Base-by-base conservation (phyloP, 139 green algal species). In the Pycnococcus provasolii region DNA sequence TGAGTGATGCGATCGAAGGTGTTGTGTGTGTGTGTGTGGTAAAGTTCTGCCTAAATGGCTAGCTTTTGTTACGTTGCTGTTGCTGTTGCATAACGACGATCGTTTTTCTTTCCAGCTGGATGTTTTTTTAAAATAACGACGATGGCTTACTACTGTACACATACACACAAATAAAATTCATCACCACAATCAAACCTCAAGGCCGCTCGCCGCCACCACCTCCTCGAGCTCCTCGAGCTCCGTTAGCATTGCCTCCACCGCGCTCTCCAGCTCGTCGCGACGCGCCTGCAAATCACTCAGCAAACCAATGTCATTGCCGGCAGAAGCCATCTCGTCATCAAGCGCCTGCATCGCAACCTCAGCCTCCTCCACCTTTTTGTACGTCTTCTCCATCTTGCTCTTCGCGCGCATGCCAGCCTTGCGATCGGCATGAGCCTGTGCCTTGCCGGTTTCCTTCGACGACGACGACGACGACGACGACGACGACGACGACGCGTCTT, bases 241-340 rank as follows among this genome's bases (percentile, higher is more conserved):
- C 52, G 8, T 42, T n/a, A 45, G 43, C 53, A 63, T 15, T 44
- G 40, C 52, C 40, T 71, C 64, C 41, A 64, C n/a, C 8, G 48
- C 48, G 48, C 53, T 11, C 42, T 62, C 9, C 64, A 50, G 54
- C 53, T 71, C 64, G 48, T 9, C 48, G 48, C 26, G 26, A 26
- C 26, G 26, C 26, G 26, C 26, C 26, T 26, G 26, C 26, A 26
- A 26, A 26, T 26, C 26, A 26, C 26, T 26, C 26, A 26, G 26
- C 26, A 26, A 26, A 26, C 26, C 26, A 26, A 26, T 26, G 26
- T 26, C 26, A 26, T 26, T 26, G 26, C 26, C 26, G 26, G 26
- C 26, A 26, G 26, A 26, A 26, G 26, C 26, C 26, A 26, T 26
- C 2, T 2, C 26, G 2, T 52, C 48, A 46, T 68, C 59, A 1